Evolutionary conservation across 1,284 basidiomycete genomes (phyloP), one percentile per base, ranked within the genome.

Genomic region (Rugosomyces carneus): DNA sequence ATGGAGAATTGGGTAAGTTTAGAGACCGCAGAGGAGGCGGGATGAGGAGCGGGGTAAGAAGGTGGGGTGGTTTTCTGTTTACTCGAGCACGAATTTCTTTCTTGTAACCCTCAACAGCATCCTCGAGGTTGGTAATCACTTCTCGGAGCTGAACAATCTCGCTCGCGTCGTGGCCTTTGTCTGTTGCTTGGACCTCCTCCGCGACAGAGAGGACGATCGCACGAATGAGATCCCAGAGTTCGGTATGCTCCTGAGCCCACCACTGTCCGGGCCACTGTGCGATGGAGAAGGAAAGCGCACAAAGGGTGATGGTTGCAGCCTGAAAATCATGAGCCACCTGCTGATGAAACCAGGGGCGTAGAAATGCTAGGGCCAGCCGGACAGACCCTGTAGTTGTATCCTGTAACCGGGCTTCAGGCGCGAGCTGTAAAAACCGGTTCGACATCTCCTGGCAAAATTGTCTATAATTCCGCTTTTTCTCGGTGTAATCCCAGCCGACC

Each of bases 371-470:
- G 2, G 84, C 79, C 36, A 88, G 71, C 37, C 78, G 73, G 9
- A 84, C 79, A 1, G 84, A 77, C 15, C 79, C 78, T 18, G 73
- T 70, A 0, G 84, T 83, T 1, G 81, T 75, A 57, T 84, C 84
- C 24, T 75, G 72, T 43, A 84, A 60, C 23, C 77, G 75, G 38
- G 69, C 67, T 45, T 82, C 78, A 21, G 67, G 54, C 1, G 78
- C 65, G 46, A 77, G 67, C 40, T 66, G 70, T 35, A 79, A 62
- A 65, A 86, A 88, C 20, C 72, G 70, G 36, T 72, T 73, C 3
- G 80, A 75, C 69, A 83, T 78, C 19, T 78, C 75, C 55, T 76
- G 76, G 63, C 84, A 87, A 62, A 88, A 87, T 44, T 77, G 72
- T 27, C 76, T 76, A 64, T 77, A 88, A 55, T 68, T 78, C 10